Evolutionary conservation across 1,139 yeast species (phyloP), one percentile per base, ranked within the genome.

Genomic region (Blastobotrys illinoisensis): DNA sequence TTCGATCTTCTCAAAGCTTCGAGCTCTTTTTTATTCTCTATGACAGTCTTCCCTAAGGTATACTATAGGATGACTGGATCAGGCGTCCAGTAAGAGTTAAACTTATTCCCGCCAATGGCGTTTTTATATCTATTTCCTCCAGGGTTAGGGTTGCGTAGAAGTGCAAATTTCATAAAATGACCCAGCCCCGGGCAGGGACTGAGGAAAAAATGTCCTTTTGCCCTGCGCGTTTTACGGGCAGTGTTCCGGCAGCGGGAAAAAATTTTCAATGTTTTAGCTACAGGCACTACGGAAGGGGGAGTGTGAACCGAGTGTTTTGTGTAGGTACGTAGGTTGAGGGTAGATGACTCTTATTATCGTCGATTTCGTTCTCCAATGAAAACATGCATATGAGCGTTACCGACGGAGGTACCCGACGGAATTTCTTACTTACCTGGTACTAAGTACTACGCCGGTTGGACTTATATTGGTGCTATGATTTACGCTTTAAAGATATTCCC

Each of bases 51-150:
- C 40, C 32, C 40, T 28, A 47, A 51, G 24, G 54, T 47, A 47
- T 47, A 46, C 46, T 51, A 51, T 44, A 32, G 43, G 28, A 13
- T 55, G 58, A 56, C 59, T 56, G 56, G 59, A 55, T 50, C 58
- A 47, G 47, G 58, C 57, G 59, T 56, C 59, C 59, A 56, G 59
- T 56, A 56, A 51, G 59, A 56, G 44, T 49, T 46, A 20, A 55
- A 56, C 44, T 28, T 54, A 36, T 49, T 46, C 16, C 40, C 13
- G 16, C 40, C 40, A 13, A 32, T 43, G 32, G 20, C 18, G 18
- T 20, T 44, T 48, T 43, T 54, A 47, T 54, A 52, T 45, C 49
- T 40, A 19, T 14, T 24, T 26, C 46, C 44, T 18, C 45, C 23
- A 21, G 32, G 26, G 36, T 32, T 14, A 18, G 24, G 16, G 43